phyloP scores from a whole-genome alignment of 257 asterid species.

The Thymus mandschuricus region DNA sequence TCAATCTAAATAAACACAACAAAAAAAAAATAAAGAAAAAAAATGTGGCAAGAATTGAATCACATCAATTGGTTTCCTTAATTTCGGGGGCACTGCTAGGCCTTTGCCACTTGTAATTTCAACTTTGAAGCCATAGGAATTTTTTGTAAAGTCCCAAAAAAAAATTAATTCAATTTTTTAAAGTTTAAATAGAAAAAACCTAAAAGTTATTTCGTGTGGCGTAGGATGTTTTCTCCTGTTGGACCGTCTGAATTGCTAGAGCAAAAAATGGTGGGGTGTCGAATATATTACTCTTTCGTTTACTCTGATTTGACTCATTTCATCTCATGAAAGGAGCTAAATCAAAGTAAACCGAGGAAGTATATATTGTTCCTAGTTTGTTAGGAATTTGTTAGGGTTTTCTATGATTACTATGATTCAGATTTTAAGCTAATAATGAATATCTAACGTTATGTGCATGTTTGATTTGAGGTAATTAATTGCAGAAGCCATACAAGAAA shows the following conservation, averaged over 20 bases:
- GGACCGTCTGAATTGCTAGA: constrained; percentile 31
- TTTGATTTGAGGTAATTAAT: too few relatives aligned
- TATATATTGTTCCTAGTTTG: too few relatives aligned
- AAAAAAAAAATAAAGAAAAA: not conserved
- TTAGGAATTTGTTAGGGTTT: too few relatives aligned
- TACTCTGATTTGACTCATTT: too few relatives aligned
- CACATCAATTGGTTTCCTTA: constrained; percentile 26
- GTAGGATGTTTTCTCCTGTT: constrained; percentile 26
- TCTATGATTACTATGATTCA: too few relatives aligned
- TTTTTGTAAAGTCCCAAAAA: too few relatives aligned
- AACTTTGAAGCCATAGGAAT: constrained; percentile 2
- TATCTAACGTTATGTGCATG: too few relatives aligned
- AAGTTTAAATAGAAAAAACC: not conserved
- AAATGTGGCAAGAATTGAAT: constrained; percentile 22
- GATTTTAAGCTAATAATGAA: too few relatives aligned
- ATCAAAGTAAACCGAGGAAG: too few relatives aligned
- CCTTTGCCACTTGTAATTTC: constrained; percentile 31
- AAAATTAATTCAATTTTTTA: too few relatives aligned
- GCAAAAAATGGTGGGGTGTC: not conserved
- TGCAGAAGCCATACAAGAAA: too few relatives aligned
- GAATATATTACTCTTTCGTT: not conserved
- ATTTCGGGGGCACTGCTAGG: constrained; percentile 2
- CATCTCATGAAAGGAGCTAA: too few relatives aligned
- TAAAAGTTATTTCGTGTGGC: constrained; percentile 34
- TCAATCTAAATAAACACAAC: not conserved